Evolutionary conservation across 192 early-diverging fungal species (phyloP).

Genomic region (Backusella macrospora): DNA sequence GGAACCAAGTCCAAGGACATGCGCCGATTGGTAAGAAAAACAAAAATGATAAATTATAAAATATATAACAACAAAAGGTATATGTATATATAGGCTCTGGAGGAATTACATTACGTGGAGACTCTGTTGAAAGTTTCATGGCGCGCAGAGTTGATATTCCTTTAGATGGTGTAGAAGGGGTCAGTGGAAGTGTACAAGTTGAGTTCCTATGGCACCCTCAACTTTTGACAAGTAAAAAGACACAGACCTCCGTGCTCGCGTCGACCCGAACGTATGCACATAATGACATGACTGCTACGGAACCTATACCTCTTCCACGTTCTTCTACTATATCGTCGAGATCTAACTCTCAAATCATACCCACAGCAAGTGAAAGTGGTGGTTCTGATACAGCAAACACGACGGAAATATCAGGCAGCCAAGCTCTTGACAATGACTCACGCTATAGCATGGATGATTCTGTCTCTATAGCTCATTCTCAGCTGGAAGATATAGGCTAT

Average conservation of each 20-base stretch:
- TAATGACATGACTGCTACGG: background rate
- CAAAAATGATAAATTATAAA: background rate
- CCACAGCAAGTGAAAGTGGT: background rate
- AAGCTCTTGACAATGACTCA: background rate
- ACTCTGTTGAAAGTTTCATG: slow-evolving; percentile 39
- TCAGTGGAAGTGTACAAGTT: slow-evolving; percentile 45
- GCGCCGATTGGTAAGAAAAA: slow-evolving; percentile 45
- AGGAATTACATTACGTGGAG: slow-evolving; percentile 29
- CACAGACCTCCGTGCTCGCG: slow-evolving; percentile 48
- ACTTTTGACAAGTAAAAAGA: slow-evolving; percentile 55
- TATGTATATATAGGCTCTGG: slow-evolving; percentile 27
- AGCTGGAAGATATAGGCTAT: background rate
- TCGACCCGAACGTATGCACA: slow-evolving; percentile 23
- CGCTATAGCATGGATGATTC: slow-evolving; percentile 3
- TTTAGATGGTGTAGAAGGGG: slow-evolving; percentile 29
- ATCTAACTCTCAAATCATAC: background rate
- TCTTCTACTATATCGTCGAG: background rate
- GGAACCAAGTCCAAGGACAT: slow-evolving; percentile 62
- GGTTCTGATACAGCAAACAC: background rate
- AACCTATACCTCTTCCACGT: background rate
- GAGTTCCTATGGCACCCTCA: slow-evolving; percentile 59
- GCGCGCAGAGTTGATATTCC: slow-evolving; percentile 44
- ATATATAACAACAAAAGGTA: background rate
- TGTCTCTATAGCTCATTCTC: slow-evolving; percentile 1
- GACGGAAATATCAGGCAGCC: no score